Percentiles rank a stretch among this genome's conserved stretches.
These are phyloP conservation scores for Penstemon davidsonii DNA, from an alignment of 257 asterid genomes.

Conservation along the genomic window DNA sequence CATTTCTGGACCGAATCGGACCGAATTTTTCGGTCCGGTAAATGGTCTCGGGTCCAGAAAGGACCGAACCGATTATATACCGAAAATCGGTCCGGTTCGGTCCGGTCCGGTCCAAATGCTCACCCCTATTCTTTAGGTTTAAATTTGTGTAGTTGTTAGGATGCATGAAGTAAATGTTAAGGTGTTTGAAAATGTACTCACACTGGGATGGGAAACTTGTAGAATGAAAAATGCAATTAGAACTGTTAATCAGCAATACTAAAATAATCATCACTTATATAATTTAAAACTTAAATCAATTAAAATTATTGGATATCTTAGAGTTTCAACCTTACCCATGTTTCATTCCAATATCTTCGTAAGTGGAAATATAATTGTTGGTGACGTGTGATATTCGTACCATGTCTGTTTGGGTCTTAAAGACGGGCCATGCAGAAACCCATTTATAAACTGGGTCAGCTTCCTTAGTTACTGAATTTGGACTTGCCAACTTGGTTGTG, in stretches of 20 bases:
- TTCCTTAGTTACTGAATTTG: neutral
- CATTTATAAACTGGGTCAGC: too few species aligned
- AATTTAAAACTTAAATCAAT: constrained; percentile 16
- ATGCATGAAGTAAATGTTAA: neutral
- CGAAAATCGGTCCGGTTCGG: too few species aligned
- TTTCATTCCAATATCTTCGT: constrained; percentile 18
- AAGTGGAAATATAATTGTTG: constrained; percentile 16
- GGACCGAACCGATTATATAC: too few species aligned
- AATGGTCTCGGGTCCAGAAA: too few species aligned
- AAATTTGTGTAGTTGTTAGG: constrained; percentile 1
- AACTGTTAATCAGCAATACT: neutral
- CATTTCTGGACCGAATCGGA: too few species aligned
- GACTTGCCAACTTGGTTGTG: constrained; percentile 11
- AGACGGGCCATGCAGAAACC: constrained; percentile 2
- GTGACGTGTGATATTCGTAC: neutral
- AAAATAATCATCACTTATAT: constrained; percentile 4
- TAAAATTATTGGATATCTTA: constrained; percentile 2
- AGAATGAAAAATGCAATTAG: constrained; percentile 8
- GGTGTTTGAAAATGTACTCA: constrained; percentile 7
- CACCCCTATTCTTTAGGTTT: neutral
- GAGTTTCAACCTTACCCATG: constrained; percentile 12
- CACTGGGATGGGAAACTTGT: constrained; percentile 7
- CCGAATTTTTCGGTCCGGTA: too few species aligned
- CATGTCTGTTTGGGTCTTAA: constrained; percentile 8
- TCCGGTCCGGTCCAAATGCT: too few species aligned